Percentiles rank a stretch among this genome's conserved stretches.
phyloP scores from a whole-genome alignment of 192 early-diverging fungal genomes.

The Mortierella antarctica region DNA sequence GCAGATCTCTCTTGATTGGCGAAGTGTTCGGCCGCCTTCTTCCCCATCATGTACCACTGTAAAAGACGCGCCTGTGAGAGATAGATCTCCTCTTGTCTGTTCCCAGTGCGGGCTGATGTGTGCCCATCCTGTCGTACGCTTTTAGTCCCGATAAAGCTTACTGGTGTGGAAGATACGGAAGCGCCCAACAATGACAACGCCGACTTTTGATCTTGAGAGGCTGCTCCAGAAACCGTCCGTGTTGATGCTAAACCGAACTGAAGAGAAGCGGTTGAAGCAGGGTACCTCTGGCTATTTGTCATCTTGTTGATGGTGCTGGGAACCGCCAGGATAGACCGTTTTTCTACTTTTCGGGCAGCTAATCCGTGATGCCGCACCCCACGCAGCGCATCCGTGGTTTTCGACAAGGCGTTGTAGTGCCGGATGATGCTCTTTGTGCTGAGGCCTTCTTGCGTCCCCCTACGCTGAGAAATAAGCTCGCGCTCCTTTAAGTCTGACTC shows the following conservation, averaged over 20 bases:
- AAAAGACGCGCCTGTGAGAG: conserved; percentile 36
- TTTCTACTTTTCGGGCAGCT: neutral
- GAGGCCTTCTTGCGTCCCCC: neutral
- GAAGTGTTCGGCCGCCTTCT: conserved; percentile 11
- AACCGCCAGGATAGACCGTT: neutral
- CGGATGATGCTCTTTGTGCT: conserved; percentile 1
- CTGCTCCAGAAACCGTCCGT: neutral
- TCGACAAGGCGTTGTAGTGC: conserved; percentile 5
- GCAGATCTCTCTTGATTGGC: conserved; percentile 20
- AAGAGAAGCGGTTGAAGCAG: too few relatives aligned
- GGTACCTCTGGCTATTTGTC: neutral
- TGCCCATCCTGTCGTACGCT: conserved; percentile 17
- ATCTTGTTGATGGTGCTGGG: neutral
- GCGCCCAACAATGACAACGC: neutral
- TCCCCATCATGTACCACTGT: conserved; percentile 31
- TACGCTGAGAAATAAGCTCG: too few relatives aligned
- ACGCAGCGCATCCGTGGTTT: neutral
- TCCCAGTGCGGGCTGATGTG: neutral
- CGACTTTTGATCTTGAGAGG: neutral
- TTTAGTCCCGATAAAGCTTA: neutral
- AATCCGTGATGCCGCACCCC: neutral
- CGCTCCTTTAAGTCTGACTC: neutral
- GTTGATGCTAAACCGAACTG: too few relatives aligned
- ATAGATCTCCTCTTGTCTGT: conserved; percentile 40
- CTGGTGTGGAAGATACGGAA: too few relatives aligned